Evolutionary conservation across 306 rosid species (phyloP).

Genomic region (Medicago arabica): DNA sequence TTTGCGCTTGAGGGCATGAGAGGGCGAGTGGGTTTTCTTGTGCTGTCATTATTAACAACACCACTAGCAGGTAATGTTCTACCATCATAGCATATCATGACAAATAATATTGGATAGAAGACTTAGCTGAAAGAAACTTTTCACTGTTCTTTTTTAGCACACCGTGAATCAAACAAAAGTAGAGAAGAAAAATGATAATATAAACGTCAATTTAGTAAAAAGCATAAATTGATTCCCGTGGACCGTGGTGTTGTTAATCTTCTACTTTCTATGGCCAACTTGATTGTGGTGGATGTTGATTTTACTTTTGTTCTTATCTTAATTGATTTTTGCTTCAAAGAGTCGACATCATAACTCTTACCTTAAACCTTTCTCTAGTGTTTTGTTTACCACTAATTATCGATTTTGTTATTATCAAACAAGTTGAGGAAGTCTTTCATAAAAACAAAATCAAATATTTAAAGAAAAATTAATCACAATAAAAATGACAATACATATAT

Average conservation of each 20-base stretch:
- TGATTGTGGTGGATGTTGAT: constrained; percentile 38
- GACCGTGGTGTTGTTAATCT: constrained; percentile 1
- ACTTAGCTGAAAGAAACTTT: constrained; percentile 29
- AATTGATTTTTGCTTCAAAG: constrained; percentile 40
- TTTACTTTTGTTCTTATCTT: constrained; percentile 46
- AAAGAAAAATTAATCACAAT: neutral
- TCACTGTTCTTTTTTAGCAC: constrained; percentile 44
- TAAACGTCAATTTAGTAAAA: constrained; percentile 35
- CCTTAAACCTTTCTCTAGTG: constrained; percentile 6
- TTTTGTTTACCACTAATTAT: constrained; percentile 30
- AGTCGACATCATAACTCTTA: constrained; percentile 27
- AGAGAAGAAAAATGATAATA: constrained; percentile 12
- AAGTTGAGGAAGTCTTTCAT: neutral
- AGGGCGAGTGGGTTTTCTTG: constrained; percentile 40
- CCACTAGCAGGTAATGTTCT: constrained; percentile 46
- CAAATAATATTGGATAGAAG: neutral
- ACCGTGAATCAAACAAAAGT: constrained; percentile 41
- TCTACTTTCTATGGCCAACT: constrained; percentile 33
- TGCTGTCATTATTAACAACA: constrained; percentile 46
- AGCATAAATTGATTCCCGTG: constrained; percentile 27
- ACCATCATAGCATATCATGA: constrained; percentile 41
- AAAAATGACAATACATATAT: neutral
- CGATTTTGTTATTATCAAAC: neutral
- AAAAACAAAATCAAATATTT: too few species aligned
- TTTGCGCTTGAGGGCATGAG: neutral